phyloP scores from a whole-genome alignment of 208 protist genomes.

The Leptomonas pyrrhocoris region DNA sequence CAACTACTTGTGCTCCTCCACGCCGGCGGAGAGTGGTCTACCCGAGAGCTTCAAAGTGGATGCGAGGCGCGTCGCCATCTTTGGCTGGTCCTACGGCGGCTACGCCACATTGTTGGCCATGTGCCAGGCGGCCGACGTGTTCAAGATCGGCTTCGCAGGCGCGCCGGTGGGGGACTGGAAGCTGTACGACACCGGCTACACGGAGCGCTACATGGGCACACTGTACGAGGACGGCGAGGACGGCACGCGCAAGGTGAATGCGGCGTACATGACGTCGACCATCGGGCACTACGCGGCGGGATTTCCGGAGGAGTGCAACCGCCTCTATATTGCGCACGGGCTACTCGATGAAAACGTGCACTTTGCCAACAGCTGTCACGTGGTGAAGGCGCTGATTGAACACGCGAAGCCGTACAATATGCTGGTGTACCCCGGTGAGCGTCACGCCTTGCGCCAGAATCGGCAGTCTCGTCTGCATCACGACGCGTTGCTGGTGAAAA shows the following conservation, averaged over 20 bases:
- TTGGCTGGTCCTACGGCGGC: constrained; percentile 91
- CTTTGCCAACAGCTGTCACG: constrained; percentile 76
- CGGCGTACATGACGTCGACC: constrained; percentile 64
- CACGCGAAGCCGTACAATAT: constrained; percentile 87
- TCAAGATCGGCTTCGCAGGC: constrained; percentile 82
- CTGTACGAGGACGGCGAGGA: constrained; percentile 39
- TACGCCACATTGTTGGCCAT: constrained; percentile 89
- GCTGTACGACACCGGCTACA: constrained; percentile 92
- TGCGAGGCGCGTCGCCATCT: constrained; percentile 73
- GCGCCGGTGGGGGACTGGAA: constrained; percentile 88
- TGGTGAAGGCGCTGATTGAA: constrained; percentile 80
- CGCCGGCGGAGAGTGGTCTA: constrained; percentile 21
- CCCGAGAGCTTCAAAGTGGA: constrained; percentile 60
- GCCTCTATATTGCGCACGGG: constrained; percentile 92
- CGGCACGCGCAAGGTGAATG: constrained; percentile 21
- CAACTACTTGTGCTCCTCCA: constrained; percentile 39
- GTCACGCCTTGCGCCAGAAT: constrained; percentile 86
- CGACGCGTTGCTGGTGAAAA: constrained; percentile 78
- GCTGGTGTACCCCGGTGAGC: constrained; percentile 87
- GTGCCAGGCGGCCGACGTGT: constrained; percentile 78
- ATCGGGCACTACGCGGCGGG: constrained; percentile 63
- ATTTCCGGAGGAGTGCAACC: constrained; percentile 88
- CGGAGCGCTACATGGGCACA: constrained; percentile 89
- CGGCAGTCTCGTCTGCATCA: constrained; percentile 67
- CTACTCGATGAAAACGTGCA: constrained; percentile 95